These are phyloP conservation scores for Eurotiales sp. DNA, from an alignment of 2,329 filamentous ascomycete genomes.

Conservation along the genomic window DNA sequence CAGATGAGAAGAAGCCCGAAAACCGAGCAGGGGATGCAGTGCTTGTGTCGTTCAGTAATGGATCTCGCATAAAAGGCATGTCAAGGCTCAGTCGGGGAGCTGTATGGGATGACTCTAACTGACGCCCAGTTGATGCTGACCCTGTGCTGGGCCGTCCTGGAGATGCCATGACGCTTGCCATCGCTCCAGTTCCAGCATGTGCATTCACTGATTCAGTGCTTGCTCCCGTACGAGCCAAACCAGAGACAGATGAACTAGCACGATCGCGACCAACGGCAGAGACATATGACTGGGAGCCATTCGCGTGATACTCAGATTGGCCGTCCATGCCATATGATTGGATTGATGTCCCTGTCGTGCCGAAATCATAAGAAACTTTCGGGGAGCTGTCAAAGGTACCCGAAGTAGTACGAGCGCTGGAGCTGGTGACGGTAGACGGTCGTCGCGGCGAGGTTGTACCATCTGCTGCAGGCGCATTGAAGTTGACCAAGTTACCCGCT, in stretches of 20 bases:
- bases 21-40: slow-evolving; percentile 51
- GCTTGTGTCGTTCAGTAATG: slow-evolving; percentile 30
- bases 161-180: slow-evolving; percentile 56
- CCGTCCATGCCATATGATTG: slow-evolving; percentile 52
- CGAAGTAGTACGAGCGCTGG: slow-evolving; percentile 57
- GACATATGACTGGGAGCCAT: slow-evolving; percentile 4
- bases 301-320: slow-evolving; percentile 13
- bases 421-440: slow-evolving; percentile 49
- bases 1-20: slow-evolving; percentile 81
- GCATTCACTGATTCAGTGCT: slow-evolving; percentile 52
- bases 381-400: slow-evolving; percentile 62
- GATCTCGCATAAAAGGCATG: slow-evolving; percentile 40
- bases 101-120: slow-evolving; percentile 31
- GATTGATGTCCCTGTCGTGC: slow-evolving; percentile 62
- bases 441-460: slow-evolving; percentile 43
- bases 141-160: slow-evolving; percentile 45
- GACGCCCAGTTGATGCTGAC: slow-evolving; percentile 20
- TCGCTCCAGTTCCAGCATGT: slow-evolving; percentile 23
- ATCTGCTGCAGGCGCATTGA: slow-evolving; percentile 49
- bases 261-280: slow-evolving; percentile 45
- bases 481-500: slow-evolving; percentile 57
- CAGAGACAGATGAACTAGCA: slow-evolving; percentile 55
- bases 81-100: slow-evolving; percentile 45
- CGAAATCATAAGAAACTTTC: slow-evolving; percentile 62
- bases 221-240: slow-evolving; percentile 39